These are phyloP conservation scores for Penicillium desertorum DNA, from an alignment of 495 filamentous ascomycete genomes.

Conservation along the genomic window DNA sequence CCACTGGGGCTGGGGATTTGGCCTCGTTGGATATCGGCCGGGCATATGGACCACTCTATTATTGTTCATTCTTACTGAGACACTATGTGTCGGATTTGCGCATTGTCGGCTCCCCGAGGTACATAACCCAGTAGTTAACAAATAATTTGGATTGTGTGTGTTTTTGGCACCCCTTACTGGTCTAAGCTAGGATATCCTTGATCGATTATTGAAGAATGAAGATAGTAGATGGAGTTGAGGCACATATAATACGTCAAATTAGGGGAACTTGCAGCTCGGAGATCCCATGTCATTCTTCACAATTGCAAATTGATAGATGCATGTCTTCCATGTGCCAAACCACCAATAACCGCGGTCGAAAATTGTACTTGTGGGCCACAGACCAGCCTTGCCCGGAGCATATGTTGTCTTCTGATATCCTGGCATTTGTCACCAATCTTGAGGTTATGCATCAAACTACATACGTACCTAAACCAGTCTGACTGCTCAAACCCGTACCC, in stretches of 20 bases:
- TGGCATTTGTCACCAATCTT: neutral
- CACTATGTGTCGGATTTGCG: neutral
- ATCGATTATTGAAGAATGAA: neutral
- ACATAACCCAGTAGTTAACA: neutral
- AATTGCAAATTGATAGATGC: neutral
- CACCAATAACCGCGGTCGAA: neutral
- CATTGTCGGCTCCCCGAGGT: neutral
- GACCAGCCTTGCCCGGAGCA: neutral
- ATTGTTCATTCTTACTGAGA: neutral
- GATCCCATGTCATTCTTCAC: conserved; percentile 2
- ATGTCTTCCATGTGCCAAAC: conserved; percentile 5
- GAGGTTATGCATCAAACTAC: neutral
- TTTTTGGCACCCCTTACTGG: neutral
- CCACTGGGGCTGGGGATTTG: conserved; percentile 6
- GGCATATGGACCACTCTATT: conserved; percentile 4
- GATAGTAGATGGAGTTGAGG: neutral
- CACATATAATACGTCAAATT: neutral
- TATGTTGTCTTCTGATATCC: neutral
- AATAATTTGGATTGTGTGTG: neutral
- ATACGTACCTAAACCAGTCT: neutral
- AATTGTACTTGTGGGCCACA: neutral
- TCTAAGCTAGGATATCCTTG: neutral
- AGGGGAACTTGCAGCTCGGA: neutral
- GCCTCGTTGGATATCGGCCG: conserved; percentile 25
- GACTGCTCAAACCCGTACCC: neutral